A percentile compares a stretch with the other conserved stretches of the same genome.
These are phyloP conservation scores for Prunus persica DNA, from an alignment of 306 rosid genomes.

Conservation along the genomic window DNA sequence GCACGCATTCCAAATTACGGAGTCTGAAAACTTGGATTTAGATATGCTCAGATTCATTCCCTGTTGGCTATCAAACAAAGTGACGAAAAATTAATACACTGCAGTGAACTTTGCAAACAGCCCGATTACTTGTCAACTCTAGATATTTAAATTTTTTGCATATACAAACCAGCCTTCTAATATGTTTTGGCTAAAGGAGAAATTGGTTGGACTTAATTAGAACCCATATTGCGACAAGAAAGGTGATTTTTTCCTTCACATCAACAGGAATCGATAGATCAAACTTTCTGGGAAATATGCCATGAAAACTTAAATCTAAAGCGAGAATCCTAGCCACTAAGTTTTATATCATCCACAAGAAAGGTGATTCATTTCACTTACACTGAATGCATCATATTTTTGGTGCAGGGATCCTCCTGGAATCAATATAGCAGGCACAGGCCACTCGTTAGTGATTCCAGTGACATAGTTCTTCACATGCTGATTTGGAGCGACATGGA, in stretches of 20 bases:
- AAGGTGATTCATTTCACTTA: conserved; percentile 26
- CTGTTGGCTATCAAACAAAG: background rate
- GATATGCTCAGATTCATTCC: background rate
- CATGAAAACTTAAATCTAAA: background rate
- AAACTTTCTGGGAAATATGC: background rate
- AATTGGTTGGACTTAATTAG: background rate
- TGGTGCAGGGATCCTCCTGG: conserved; percentile 59
- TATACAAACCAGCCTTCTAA: background rate
- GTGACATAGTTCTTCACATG: conserved; percentile 55
- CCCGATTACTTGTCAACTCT: background rate
- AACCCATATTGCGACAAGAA: background rate
- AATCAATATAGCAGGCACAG: conserved; percentile 58
- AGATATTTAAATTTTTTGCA: background rate
- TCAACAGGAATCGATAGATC: background rate
- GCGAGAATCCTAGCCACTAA: background rate
- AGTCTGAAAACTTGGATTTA: background rate
- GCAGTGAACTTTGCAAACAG: background rate
- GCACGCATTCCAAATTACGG: too few relatives aligned
- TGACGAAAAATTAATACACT: background rate
- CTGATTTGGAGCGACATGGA: conserved; percentile 77
- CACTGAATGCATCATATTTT: conserved; percentile 87
- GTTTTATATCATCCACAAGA: background rate
- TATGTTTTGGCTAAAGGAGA: background rate
- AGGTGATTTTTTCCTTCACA: background rate
- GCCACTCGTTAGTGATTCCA: conserved; percentile 56